Evolutionary conservation across 768 basidiomycete species (phyloP).

Genomic region (Pleurotus ostreatus): DNA sequence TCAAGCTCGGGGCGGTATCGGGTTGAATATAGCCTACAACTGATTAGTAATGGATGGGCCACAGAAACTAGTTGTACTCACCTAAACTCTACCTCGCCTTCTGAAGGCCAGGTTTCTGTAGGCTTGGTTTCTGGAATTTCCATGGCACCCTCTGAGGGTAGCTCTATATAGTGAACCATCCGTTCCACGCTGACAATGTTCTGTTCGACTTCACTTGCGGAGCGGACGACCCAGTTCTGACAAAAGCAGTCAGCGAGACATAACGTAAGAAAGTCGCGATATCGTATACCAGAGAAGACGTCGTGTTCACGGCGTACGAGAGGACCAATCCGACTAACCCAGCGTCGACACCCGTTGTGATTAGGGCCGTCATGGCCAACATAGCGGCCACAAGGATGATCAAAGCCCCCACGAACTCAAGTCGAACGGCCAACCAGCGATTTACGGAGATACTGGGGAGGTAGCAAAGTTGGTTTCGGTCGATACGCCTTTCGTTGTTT

Average conservation of each 20-base stretch:
- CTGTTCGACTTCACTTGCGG: slow-evolving; percentile 85
- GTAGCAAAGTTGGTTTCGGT: slow-evolving; percentile 82
- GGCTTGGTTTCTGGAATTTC: slow-evolving; percentile 62
- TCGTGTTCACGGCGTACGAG: slow-evolving; percentile 81
- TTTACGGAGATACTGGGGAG: slow-evolving; percentile 71
- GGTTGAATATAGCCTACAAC: slow-evolving; percentile 60
- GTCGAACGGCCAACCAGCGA: slow-evolving; percentile 79
- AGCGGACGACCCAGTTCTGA: slow-evolving; percentile 80
- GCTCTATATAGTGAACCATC: slow-evolving; percentile 74
- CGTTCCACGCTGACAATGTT: slow-evolving; percentile 89
- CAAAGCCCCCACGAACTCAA: slow-evolving; percentile 80
- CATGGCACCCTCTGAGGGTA: slow-evolving; percentile 70
- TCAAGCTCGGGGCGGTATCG: slow-evolving; percentile 80
- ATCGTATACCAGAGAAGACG: slow-evolving; percentile 66
- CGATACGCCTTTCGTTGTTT: slow-evolving; percentile 70
- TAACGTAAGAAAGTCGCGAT: slow-evolving; percentile 3
- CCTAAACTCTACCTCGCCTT: slow-evolving; percentile 73
- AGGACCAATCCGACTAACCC: slow-evolving; percentile 85
- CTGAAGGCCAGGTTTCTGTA: slow-evolving; percentile 60
- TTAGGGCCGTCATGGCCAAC: slow-evolving; percentile 65
- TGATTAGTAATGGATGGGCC: slow-evolving; percentile 1
- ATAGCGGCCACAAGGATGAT: slow-evolving; percentile 73
- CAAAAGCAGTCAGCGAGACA: neutral
- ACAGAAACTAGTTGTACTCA: slow-evolving; percentile 26
- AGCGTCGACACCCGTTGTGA: slow-evolving; percentile 77